Evolutionary conservation across 352 stramenopile species (phyloP).

Genomic region (Pythium inflatum): DNA sequence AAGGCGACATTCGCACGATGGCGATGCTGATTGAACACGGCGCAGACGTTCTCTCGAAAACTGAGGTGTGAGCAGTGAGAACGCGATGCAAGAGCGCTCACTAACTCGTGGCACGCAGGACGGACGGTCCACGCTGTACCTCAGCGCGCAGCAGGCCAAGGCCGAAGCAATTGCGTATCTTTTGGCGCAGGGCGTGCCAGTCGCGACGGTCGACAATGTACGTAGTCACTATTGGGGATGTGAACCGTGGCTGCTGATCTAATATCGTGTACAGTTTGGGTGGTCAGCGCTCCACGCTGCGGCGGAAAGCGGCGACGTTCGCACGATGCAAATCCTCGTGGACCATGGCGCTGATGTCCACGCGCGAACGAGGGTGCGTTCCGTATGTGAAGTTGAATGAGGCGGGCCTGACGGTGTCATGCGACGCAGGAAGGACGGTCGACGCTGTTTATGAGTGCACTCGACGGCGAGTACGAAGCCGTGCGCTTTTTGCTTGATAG

Average conservation of each 20-base stretch:
- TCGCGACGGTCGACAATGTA: no score
- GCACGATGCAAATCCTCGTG: neutral
- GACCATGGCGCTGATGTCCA: neutral
- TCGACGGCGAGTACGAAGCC: neutral
- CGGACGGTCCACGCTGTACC: neutral
- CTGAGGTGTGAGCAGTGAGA: neutral
- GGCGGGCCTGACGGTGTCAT: no score
- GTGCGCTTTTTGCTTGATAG: neutral
- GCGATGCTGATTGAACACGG: neutral
- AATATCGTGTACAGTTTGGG: neutral
- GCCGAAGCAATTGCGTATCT: neutral
- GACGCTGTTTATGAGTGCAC: neutral
- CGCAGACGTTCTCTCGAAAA: neutral
- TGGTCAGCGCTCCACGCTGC: constrained; percentile 8
- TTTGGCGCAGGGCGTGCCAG: neutral
- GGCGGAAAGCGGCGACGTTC: constrained; percentile 4
- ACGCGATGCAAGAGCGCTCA: neutral
- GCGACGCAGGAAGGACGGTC: constrained; percentile 1
- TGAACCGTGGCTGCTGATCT: no score
- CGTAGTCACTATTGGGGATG: no score
- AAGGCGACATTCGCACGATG: neutral
- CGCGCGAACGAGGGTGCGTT: neutral
- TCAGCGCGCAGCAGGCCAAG: neutral
- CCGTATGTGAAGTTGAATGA: neutral
- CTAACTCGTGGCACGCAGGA: neutral